These are phyloP conservation scores for Remersonia thermophila DNA, from an alignment of 2,329 filamentous ascomycete species.

Conservation along the genomic window DNA sequence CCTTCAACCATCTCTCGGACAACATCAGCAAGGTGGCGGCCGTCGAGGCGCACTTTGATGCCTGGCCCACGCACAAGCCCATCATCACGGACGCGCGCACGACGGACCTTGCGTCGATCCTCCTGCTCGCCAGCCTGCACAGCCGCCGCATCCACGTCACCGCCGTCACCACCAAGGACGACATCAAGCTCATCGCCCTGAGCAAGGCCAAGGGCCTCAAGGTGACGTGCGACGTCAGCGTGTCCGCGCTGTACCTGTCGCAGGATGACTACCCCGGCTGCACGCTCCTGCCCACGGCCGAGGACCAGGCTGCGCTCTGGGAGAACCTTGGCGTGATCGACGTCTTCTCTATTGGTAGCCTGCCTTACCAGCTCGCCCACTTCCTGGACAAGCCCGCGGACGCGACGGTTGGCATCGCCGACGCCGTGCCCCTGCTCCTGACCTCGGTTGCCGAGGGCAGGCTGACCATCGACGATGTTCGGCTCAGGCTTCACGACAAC, in stretches of 20 bases:
- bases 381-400: slow-evolving; percentile 40
- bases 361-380: slow-evolving; percentile 63
- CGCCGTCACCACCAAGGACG: slow-evolving; percentile 68
- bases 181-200: slow-evolving; percentile 63
- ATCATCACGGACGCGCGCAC: slow-evolving; percentile 73
- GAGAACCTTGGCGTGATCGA: slow-evolving; percentile 61
- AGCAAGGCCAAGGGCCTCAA: slow-evolving; percentile 72
- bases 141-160: slow-evolving; percentile 69
- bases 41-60: slow-evolving; percentile 65
- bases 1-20: slow-evolving; percentile 68
- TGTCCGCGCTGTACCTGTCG: slow-evolving; percentile 66
- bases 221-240: slow-evolving; percentile 71
- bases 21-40: slow-evolving; percentile 77
- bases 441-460: slow-evolving; percentile 64
- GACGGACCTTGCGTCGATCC: slow-evolving; percentile 68
- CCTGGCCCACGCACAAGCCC: slow-evolving; percentile 66
- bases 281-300: slow-evolving; percentile 49
- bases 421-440: slow-evolving; percentile 61
- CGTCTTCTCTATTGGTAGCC: slow-evolving; percentile 65
- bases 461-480: slow-evolving; percentile 63
- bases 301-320: slow-evolving; percentile 65
- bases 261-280: slow-evolving; percentile 58
- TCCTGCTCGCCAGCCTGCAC: slow-evolving; percentile 66
- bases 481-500: slow-evolving; percentile 59
- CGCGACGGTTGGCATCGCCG: slow-evolving; percentile 54